These are phyloP conservation scores for Solanum sitiens DNA, from an alignment of 257 asterid genomes.

Conservation along the genomic window DNA sequence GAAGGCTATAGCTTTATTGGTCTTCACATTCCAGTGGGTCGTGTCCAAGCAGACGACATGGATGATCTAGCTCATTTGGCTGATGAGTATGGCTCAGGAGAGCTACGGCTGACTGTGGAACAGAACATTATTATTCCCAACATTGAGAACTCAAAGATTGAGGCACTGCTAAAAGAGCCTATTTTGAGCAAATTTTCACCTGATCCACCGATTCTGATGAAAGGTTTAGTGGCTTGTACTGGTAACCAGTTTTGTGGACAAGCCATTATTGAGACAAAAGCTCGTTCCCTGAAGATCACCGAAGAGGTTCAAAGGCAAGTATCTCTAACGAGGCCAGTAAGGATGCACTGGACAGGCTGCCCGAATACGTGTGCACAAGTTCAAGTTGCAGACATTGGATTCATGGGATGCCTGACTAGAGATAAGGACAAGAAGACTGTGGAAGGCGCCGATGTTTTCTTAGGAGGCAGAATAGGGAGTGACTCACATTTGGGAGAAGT, in stretches of 20 bases:
- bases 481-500: slow-evolving; percentile 89
- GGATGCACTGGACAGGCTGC: slow-evolving; percentile 99
- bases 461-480: slow-evolving; percentile 89
- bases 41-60: slow-evolving; percentile 87
- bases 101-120: slow-evolving; percentile 86
- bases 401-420: slow-evolving; percentile 95
- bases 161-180: slow-evolving; percentile 53
- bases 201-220: slow-evolving; percentile 78
- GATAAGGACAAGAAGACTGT: slow-evolving; percentile 50
- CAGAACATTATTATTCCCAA: slow-evolving; percentile 88
- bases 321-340: slow-evolving; percentile 49
- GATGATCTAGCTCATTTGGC: slow-evolving; percentile 80
- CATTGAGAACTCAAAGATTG: slow-evolving; percentile 44
- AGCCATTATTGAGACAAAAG: slow-evolving; percentile 91
- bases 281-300: slow-evolving; percentile 62
- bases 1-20: slow-evolving; percentile 74
- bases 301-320: slow-evolving; percentile 71
- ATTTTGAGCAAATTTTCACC: slow-evolving; percentile 45
- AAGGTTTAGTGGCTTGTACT: slow-evolving; percentile 87
- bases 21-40: slow-evolving; percentile 86
- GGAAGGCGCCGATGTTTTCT: slow-evolving; percentile 78
- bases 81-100: slow-evolving; percentile 74
- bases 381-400: slow-evolving; percentile 94
- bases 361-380: slow-evolving; percentile 88
- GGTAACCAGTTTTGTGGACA: slow-evolving; percentile 97